Evolutionary conservation across 1,139 yeast genomes (phyloP).

Genomic region (Debaryomyces fabryi): DNA sequence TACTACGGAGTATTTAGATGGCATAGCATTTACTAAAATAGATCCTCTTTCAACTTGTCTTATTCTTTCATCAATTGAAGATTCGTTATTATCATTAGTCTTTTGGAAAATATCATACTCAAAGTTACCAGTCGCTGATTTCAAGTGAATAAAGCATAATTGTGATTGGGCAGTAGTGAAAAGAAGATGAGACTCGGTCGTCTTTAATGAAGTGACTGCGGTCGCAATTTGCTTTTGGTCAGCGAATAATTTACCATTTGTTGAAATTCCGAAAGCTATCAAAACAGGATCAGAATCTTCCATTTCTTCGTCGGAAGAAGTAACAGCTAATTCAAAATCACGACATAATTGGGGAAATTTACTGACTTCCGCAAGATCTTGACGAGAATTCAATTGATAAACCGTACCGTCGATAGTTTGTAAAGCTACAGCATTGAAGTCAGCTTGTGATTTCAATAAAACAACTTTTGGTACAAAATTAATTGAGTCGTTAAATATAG

Average conservation of each 20-base stretch:
- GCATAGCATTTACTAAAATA: slow-evolving; percentile 73
- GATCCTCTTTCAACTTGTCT: slow-evolving; percentile 94
- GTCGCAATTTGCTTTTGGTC: slow-evolving; percentile 63
- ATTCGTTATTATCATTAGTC: slow-evolving; percentile 17
- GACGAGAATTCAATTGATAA: slow-evolving; percentile 36
- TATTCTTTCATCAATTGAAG: slow-evolving; percentile 71
- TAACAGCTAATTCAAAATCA: slow-evolving; percentile 55
- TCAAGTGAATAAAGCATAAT: slow-evolving; percentile 79
- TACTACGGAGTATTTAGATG: slow-evolving; percentile 80
- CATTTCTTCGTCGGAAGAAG: slow-evolving; percentile 15
- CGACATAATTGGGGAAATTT: slow-evolving; percentile 72
- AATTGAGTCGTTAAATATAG: slow-evolving; percentile 41
- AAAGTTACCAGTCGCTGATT: slow-evolving; percentile 36
- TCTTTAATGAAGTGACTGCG: slow-evolving; percentile 80
- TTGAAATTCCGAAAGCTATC: slow-evolving; percentile 70
- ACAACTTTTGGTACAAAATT: slow-evolving; percentile 56
- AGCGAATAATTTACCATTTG: slow-evolving; percentile 73
- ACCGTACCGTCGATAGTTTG: slow-evolving; percentile 70
- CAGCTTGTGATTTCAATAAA: slow-evolving; percentile 57
- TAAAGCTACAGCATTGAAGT: slow-evolving; percentile 53
- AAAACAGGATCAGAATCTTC: slow-evolving; percentile 30
- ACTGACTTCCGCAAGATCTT: slow-evolving; percentile 34
- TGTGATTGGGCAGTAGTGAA: slow-evolving; percentile 90
- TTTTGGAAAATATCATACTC: slow-evolving; percentile 6
- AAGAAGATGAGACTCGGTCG: slow-evolving; percentile 72